These are phyloP conservation scores for Chrysosphaeria jannelii DNA, from an alignment of 2,329 filamentous ascomycete species.

Conservation along the genomic window DNA sequence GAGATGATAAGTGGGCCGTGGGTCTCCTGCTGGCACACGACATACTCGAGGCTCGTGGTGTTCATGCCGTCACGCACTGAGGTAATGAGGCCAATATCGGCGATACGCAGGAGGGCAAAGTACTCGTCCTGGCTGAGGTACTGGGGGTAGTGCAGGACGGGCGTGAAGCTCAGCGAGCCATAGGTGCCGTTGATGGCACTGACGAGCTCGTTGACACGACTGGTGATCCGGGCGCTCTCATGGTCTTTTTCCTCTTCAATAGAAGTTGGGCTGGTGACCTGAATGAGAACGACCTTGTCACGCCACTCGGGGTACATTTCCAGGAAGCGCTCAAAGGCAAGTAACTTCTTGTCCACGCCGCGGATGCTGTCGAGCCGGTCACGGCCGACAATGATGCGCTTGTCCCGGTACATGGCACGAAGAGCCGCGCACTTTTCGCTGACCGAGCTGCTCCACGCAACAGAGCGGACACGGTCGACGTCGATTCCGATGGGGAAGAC, in stretches of 20 bases:
- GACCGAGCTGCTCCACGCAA: constrained; percentile 40
- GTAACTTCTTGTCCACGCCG: constrained; percentile 83
- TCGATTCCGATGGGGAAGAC: constrained; percentile 92
- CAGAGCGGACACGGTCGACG: constrained; percentile 42
- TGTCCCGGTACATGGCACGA: constrained; percentile 51
- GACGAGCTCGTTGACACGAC: constrained; percentile 70
- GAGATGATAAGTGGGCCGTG: constrained; percentile 78
- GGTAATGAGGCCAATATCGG: constrained; percentile 79
- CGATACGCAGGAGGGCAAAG: constrained; percentile 70
- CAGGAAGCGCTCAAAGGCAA: constrained; percentile 79
- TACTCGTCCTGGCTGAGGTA: constrained; percentile 78
- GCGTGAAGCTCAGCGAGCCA: constrained; percentile 65
- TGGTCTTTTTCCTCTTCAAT: constrained; percentile 54
- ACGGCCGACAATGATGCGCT: constrained; percentile 82
- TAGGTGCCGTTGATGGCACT: constrained; percentile 76
- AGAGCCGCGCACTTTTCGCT: constrained; percentile 45
- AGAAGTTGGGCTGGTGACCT: constrained; percentile 70
- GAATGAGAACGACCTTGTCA: constrained; percentile 74
- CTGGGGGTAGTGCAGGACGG: constrained; percentile 83
- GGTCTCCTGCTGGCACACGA: constrained; percentile 67
- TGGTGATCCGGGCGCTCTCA: constrained; percentile 50
- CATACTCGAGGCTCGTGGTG: constrained; percentile 82
- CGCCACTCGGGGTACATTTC: constrained; percentile 77
- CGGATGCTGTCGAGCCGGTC: constrained; percentile 82
- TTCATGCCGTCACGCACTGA: constrained; percentile 96